phyloP scores from a whole-genome alignment of 495 filamentous ascomycete species.

The Hypoxylon crocopeplum region DNA sequence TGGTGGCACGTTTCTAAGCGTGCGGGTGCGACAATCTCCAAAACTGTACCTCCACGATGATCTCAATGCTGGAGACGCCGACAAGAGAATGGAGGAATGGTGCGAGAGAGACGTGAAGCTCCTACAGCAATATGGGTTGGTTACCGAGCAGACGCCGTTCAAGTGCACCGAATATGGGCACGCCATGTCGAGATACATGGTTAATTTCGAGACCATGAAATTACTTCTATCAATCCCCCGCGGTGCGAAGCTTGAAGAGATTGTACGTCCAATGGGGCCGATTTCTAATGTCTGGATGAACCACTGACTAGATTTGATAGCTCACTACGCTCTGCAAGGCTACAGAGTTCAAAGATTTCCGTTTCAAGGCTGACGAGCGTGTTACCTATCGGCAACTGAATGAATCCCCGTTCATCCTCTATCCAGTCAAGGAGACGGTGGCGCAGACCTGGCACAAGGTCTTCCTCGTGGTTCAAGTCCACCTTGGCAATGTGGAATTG shows the following conservation, averaged over 20 bases:
- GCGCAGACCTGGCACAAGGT: conserved; percentile 78
- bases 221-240: conserved; percentile 67
- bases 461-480: conserved; percentile 82
- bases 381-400: conserved; percentile 83
- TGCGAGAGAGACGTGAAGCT: conserved; percentile 79
- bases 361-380: conserved; percentile 78
- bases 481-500: conserved; percentile 78
- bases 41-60: conserved; percentile 67
- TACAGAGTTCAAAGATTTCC: conserved; percentile 65
- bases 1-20: conserved; percentile 83
- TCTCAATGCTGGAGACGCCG: conserved; percentile 57
- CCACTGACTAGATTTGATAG: conserved; percentile 54
- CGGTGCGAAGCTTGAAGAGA: conserved; percentile 68
- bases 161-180: conserved; percentile 79
- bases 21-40: conserved; percentile 82
- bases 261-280: conserved; percentile 60
- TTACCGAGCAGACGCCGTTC: conserved; percentile 59
- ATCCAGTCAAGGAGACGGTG: conserved; percentile 81
- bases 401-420: conserved; percentile 71
- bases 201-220: conserved; percentile 92
- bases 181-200: conserved; percentile 92
- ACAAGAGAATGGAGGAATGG: conserved; percentile 77
- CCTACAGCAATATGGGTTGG: conserved; percentile 66
- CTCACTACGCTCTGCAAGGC: conserved; percentile 72
- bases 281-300: background rate